These are phyloP conservation scores for Thalassiosira livingstoniorum DNA, from an alignment of 352 stramenopile species.

Conservation along the genomic window DNA sequence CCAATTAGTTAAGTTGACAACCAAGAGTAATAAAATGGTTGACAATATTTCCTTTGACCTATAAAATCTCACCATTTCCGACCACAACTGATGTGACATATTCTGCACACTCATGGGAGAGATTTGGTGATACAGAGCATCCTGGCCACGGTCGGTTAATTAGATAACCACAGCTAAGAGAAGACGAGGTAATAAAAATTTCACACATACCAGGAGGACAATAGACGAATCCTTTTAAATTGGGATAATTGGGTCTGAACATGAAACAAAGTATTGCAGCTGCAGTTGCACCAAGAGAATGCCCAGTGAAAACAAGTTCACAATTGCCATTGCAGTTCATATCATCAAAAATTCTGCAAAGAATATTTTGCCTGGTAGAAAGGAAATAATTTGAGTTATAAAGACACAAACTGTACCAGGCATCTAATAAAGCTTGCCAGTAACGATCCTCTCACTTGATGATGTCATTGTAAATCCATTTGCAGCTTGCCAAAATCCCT, in stretches of 20 bases:
- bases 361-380: conserved; percentile 29
- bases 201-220: conserved; percentile 7
- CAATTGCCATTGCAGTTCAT: background rate
- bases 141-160: too few species aligned
- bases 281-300: conserved; percentile 39
- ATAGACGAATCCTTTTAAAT: background rate
- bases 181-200: too few species aligned
- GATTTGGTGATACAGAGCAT: background rate
- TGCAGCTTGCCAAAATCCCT: conserved; percentile 44
- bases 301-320: conserved; percentile 47
- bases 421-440: background rate
- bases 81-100: background rate
- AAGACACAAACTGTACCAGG: background rate
- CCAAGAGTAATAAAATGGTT: too few species aligned
- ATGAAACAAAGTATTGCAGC: conserved; percentile 45
- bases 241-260: conserved; percentile 17
- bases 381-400: background rate
- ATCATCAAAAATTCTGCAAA: conserved; percentile 21
- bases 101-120: background rate
- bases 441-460: conserved; percentile 18
- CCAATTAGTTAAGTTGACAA: background rate
- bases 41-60: too few species aligned
- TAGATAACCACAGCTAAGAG: too few species aligned
- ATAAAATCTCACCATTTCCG: too few species aligned
- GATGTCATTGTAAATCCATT: conserved; percentile 57